phyloP scores from a whole-genome alignment of 2,329 filamentous ascomycete species.

The Cercospora sojina region DNA sequence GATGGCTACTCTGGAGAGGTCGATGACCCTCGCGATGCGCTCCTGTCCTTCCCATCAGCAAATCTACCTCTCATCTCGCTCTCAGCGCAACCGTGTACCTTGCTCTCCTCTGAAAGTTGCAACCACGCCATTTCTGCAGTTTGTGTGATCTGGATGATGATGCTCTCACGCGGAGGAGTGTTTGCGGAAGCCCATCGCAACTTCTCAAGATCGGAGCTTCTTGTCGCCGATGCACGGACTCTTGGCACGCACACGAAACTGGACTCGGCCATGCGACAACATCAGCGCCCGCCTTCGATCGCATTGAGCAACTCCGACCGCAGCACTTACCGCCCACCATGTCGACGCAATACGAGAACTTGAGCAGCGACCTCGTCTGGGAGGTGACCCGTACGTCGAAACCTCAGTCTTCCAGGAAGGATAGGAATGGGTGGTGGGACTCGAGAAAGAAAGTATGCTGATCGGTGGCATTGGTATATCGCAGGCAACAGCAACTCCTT shows the following conservation, averaged over 20 bases:
- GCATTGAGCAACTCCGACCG: constrained; percentile 5
- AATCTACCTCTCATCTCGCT: neutral
- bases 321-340: constrained; percentile 53
- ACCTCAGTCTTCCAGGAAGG: constrained; percentile 5
- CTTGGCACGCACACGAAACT: constrained; percentile 11
- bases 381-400: constrained; percentile 81
- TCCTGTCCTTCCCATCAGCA: constrained; percentile 60
- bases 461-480: constrained; percentile 8
- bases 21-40: constrained; percentile 95
- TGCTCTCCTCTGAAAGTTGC: constrained; percentile 91
- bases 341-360: constrained; percentile 59
- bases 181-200: neutral
- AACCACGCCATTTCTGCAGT: constrained; percentile 38
- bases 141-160: neutral
- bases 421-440: constrained; percentile 8
- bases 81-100: constrained; percentile 57
- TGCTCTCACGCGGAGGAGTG: neutral
- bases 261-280: neutral
- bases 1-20: constrained; percentile 86
- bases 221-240: neutral
- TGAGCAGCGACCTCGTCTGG: constrained; percentile 92
- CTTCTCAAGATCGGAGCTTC: neutral
- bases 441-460: constrained; percentile 9
- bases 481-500: constrained; percentile 83
- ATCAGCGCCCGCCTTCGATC: constrained; percentile 6